phyloP scores from a whole-genome alignment of 805 yeast species.

The Candida wancherniae region DNA sequence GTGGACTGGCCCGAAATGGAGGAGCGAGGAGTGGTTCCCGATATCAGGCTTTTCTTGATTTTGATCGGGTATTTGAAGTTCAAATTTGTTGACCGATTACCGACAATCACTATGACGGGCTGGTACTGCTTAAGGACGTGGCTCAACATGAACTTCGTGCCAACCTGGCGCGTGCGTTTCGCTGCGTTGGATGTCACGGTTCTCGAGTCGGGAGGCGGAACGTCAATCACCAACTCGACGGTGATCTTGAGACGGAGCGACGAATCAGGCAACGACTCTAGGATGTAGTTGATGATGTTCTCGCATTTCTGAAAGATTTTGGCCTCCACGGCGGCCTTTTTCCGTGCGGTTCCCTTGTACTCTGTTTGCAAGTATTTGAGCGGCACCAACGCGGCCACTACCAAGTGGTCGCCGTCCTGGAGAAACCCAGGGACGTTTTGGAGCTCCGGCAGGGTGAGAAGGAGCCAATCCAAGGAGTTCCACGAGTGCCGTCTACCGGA shows the following conservation, averaged over 20 bases:
- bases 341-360: conserved; percentile 7
- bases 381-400: conserved; percentile 34
- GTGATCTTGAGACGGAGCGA: conserved; percentile 32
- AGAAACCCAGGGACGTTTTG: conserved; percentile 20
- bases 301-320: conserved; percentile 20
- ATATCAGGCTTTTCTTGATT: conserved; percentile 13
- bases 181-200: conserved; percentile 1
- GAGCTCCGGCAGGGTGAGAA: conserved; percentile 14
- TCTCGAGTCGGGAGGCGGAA: conserved; percentile 11
- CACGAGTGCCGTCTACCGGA: conserved; percentile 43
- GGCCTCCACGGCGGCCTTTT: conserved; percentile 14
- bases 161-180: conserved; percentile 10
- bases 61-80: conserved; percentile 40
- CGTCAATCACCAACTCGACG: conserved; percentile 33
- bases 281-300: conserved; percentile 18
- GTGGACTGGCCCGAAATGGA: conserved; percentile 5
- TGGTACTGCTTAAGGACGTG: conserved; percentile 38
- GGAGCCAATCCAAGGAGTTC: conserved; percentile 39
- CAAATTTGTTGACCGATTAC: conserved; percentile 36
- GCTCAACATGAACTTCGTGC: conserved; percentile 33
- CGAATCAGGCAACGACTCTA: conserved; percentile 13
- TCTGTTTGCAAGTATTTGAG: conserved; percentile 15
- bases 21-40: conserved; percentile 4
- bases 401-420: conserved; percentile 35
- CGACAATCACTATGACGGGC: conserved; percentile 35